phyloP scores from a whole-genome alignment of 108 stramenopile genomes.

The Fragilaria radians region DNA sequence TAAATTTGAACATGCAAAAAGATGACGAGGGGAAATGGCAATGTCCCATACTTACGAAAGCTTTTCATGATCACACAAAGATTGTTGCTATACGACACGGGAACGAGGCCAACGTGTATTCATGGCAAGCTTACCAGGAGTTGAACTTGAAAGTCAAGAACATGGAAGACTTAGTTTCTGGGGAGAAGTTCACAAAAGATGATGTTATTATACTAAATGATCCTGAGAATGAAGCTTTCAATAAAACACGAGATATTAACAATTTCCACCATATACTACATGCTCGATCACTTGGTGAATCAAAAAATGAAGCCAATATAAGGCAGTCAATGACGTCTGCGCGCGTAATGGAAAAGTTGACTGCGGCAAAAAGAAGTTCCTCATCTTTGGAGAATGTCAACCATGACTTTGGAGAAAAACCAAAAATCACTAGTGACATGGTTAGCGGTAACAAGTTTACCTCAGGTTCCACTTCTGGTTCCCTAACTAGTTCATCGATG shows the following conservation, averaged over 20 bases:
- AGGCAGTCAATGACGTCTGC: conserved; percentile 64
- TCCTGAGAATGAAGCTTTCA: conserved; percentile 44
- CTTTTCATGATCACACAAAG: conserved; percentile 82
- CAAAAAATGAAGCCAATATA: conserved; percentile 24
- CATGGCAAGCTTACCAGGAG: conserved; percentile 79
- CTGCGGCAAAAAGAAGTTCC: conserved; percentile 2
- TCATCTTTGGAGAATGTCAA: neutral
- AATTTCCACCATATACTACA: conserved; percentile 64
- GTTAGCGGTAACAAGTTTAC: conserved; percentile 56
- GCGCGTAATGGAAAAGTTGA: conserved; percentile 74
- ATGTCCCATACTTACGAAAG: conserved; percentile 95
- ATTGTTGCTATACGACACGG: conserved; percentile 81
- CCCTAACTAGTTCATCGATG: conserved; percentile 68
- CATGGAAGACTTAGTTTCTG: conserved; percentile 59
- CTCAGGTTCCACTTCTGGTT: conserved; percentile 61
- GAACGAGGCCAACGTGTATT: conserved; percentile 76
- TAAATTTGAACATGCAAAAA: conserved; percentile 77
- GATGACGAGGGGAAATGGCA: conserved; percentile 89
- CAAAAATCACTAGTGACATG: conserved; percentile 53
- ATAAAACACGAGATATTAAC: conserved; percentile 54
- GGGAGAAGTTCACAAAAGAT: conserved; percentile 58
- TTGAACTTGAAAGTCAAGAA: conserved; percentile 78
- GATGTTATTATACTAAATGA: conserved; percentile 81
- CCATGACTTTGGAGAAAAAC: conserved; percentile 20
- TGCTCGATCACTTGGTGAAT: conserved; percentile 21